Base-by-base conservation (phyloP, 1,284 basidiomycete species). In the Fistulinella cinereoalba region DNA sequence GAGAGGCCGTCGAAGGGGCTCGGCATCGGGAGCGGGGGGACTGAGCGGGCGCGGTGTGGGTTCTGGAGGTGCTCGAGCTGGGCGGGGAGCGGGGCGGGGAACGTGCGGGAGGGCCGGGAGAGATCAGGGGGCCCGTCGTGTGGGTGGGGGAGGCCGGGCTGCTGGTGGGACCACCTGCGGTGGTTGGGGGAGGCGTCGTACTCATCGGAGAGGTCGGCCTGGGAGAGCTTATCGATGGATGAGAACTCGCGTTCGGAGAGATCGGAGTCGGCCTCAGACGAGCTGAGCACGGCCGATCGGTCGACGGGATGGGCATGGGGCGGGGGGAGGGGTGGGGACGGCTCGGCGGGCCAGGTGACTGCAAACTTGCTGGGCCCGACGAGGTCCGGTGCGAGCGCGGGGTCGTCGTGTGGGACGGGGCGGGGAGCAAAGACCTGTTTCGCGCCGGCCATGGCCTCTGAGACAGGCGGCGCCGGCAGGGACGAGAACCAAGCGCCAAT, bases 71-170 rank as follows among this genome's bases (percentile, higher is more conserved):
- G 75, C 29, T 75, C 75, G 11, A 89, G 75, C 63, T 88, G 85
- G 2, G 80, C 79, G 23, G 85, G 76, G 13, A 83, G 66, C 37
- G 88, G 88, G 71, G 82, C 79, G 12, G 86, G 86, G 55, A 84
- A 79, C 8, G 83, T 80, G 49, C 88, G 76, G 40, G 83, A 80
- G 39, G 87, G 74, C 32, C 74, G 75, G 39, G 80, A 80, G 29
- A 68, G 56, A 53, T 68, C 61, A 39, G 62, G 51, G 37, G 24
- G 50, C n/a, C 50, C 56, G 43, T 69, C 65, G 16, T 49, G 51
- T 18, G 50, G 34, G 43, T 37, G 50, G 19, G 50, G 12, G 32
- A 28, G 37, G 0, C 61, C 58, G 22, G 47, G 41, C 29, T 62
- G 65, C 37, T 68, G 64, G 27, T 58, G 64, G 12, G 47, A 43